Conservation (phyloP, 495 filamentous ascomycete species). For the Chaetomium cochliodes region DNA sequence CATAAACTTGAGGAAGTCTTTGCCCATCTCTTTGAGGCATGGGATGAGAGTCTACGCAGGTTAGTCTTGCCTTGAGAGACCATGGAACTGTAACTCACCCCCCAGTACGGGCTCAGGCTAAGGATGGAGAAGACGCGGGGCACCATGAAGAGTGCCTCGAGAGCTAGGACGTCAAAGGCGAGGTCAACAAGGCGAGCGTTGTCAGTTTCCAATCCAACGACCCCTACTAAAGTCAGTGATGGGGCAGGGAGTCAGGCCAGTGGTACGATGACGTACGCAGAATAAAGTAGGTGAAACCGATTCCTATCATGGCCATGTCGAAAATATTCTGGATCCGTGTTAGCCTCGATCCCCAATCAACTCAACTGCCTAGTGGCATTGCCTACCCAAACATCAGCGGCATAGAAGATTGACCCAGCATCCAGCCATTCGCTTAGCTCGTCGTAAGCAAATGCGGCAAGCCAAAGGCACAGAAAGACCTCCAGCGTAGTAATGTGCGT, state of each 20-base stretch:
- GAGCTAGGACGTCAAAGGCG: slow-evolving; percentile 81
- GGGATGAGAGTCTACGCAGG: slow-evolving; percentile 57
- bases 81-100: slow-evolving; percentile 36
- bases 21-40: slow-evolving; percentile 90
- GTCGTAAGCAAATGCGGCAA: slow-evolving; percentile 84
- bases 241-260: background rate
- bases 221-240: slow-evolving; percentile 47
- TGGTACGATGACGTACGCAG: slow-evolving; percentile 55
- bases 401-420: slow-evolving; percentile 80
- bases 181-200: slow-evolving; percentile 65
- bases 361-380: background rate
- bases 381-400: slow-evolving; percentile 73
- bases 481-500: slow-evolving; percentile 52
- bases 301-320: slow-evolving; percentile 83
- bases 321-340: slow-evolving; percentile 57
- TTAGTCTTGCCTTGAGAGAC: slow-evolving; percentile 1
- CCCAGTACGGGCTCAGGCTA: slow-evolving; percentile 88
- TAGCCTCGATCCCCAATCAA: background rate
- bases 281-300: slow-evolving; percentile 70
- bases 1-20: slow-evolving; percentile 88
- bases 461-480: slow-evolving; percentile 61
- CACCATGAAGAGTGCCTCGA: slow-evolving; percentile 88
- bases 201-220: slow-evolving; percentile 66
- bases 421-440: slow-evolving; percentile 80
- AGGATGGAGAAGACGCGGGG: slow-evolving; percentile 87